Base-by-base conservation (phyloP, 2,329 filamentous ascomycete genomes). In the Penicillium janthinellum region DNA sequence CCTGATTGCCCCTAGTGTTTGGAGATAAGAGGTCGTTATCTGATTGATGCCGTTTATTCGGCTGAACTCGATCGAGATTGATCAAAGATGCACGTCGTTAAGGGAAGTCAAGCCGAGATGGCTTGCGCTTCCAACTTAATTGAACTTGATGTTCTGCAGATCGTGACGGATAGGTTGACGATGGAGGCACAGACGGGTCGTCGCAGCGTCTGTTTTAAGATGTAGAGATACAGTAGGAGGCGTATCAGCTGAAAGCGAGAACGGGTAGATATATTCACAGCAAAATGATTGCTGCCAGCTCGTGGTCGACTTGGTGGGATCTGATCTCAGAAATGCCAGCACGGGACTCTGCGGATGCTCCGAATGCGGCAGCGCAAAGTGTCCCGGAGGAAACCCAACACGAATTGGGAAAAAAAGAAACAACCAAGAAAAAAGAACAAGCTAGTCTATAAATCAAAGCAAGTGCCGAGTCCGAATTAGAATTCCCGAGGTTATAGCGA, bases 311-410 rank as follows among this genome's bases (percentile, higher is more conserved):
- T 45, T 61, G 48, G 54, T 61, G 60, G 55, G 56, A 55, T 61
- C 59, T 61, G 63, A 62, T 61, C 35, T 51, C 49, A 38, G 35
- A 38, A 39, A 42, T 51, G 62, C 51, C 10, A 10, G 25, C 25
- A 54, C 58, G 65, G 62, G 59, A 62, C 34, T 54, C 48, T 58
- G 65, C 64, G 63, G 66, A 64, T 62, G 56, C 42, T 57, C 66
- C 66, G 66, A 66, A 68, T 68, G 61, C 66, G 65, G 66, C 37
- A 56, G 49, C 59, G 57, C 34, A 49, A 57, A 57, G 56, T 54
- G 44, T 31, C 60, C 54, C 52, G 37, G 62, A 41, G 54, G 38
- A 59, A 54, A 55, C 54, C 50, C 47, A 51, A 49, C 51, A 53
- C 50, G 38, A 57, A 52, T 31, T 31, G 25, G 17, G 20, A 42